Percentiles rank a stretch among this genome's conserved stretches.
These are phyloP conservation scores for Pseudomonodictys pantanalensis DNA, from an alignment of 495 filamentous ascomycete species.

Conservation along the genomic window DNA sequence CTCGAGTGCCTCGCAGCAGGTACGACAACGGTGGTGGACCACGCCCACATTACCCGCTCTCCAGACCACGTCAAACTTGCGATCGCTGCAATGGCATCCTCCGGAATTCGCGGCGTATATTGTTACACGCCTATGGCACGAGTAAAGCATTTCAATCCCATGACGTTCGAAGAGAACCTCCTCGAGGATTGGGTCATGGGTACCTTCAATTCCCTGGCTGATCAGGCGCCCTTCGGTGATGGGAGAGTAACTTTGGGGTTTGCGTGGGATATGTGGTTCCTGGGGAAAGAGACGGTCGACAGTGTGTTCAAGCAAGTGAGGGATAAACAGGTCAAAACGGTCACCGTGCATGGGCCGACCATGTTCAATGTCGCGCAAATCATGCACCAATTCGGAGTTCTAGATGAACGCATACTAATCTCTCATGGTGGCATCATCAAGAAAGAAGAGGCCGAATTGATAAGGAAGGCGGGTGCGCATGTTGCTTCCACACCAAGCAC, in stretches of 20 bases:
- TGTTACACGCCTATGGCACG: slow-evolving; percentile 44
- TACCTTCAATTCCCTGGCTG: slow-evolving; percentile 40
- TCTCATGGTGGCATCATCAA: slow-evolving; percentile 14
- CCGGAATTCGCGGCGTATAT: slow-evolving; percentile 51
- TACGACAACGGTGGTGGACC: slow-evolving; percentile 58
- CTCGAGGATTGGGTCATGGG: slow-evolving; percentile 46
- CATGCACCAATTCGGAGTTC: slow-evolving; percentile 10
- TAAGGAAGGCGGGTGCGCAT: slow-evolving; percentile 22
- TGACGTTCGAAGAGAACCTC: slow-evolving; percentile 37
- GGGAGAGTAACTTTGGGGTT: slow-evolving; percentile 39
- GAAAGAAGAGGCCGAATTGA: slow-evolving; percentile 16
- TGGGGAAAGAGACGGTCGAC: neutral
- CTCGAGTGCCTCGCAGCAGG: slow-evolving; percentile 55
- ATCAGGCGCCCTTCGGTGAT: slow-evolving; percentile 41
- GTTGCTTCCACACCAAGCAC: slow-evolving; percentile 32
- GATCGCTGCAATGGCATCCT: slow-evolving; percentile 45
- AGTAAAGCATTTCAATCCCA: slow-evolving; percentile 42
- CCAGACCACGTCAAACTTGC: slow-evolving; percentile 43
- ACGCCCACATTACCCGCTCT: slow-evolving; percentile 51
- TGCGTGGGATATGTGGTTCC: slow-evolving; percentile 22
- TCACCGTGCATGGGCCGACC: slow-evolving; percentile 13
- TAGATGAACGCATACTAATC: slow-evolving; percentile 20
- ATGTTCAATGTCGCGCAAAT: neutral
- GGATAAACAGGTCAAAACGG: neutral
- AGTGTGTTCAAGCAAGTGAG: slow-evolving; percentile 9